Base-by-base conservation (phyloP, 768 basidiomycete species). In the Tulasnella sp. region DNA sequence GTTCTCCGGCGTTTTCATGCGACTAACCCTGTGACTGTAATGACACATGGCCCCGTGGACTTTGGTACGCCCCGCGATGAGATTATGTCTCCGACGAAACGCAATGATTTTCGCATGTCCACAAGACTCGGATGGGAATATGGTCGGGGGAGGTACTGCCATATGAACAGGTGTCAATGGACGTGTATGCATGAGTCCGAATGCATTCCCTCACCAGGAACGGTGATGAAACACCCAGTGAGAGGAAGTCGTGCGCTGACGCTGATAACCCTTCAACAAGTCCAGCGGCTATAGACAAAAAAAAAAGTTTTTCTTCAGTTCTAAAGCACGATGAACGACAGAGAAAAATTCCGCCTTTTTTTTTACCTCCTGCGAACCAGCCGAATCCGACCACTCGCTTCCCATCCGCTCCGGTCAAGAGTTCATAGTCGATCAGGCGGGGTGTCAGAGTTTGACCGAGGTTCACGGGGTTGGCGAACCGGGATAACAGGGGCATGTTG, bases 351-450 rank as follows among this genome's bases (percentile, higher is more conserved):
- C 15, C 12, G 24, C 15, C 12, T 46, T 44, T 46, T 60, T 15
- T 43, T 80, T 52, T 60, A 89, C 88, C 85, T 70, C 92, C 92
- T 0, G 92, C 92, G 65, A 85, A 90, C 83, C 84, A 92, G 0
- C 92, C 92, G 72, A 96, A 94, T 0, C 84, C 91, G 17, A 92
- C 88, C 0, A 85, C 86, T 21, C 92, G 74, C 68, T 85, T 85
- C 2, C 84, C 86, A 24, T 73, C 63, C 0, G 53, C 63, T 38
- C 76, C 78, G 1, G 80, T 85, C 24, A 96, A 71, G 2, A 92
- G 78, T 66, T 96, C 92, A 65, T 89, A 92, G 69, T 96, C 92
- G 54, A 96, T 77, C 12, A 94, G 70, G 2, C 78, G 69, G 60
- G 65, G 67, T 63, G 21, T 56, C 27, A 0, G 62, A n/a, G 9